These are phyloP conservation scores for Lichtheimia corymbifera DNA, from an alignment of 371 early-diverging fungal genomes.

Conservation along the genomic window DNA sequence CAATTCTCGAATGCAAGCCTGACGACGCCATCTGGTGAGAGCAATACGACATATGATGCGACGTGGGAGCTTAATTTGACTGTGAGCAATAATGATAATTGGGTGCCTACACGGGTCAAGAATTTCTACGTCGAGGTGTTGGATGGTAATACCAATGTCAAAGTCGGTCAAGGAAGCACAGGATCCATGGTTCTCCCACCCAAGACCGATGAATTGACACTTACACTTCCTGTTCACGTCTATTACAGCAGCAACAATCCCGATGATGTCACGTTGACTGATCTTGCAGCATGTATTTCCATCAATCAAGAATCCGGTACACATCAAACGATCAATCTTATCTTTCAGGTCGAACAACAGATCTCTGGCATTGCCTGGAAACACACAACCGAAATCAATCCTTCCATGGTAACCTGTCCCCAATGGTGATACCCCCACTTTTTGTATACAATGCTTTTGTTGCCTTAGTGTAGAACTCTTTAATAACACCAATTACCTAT, in stretches of 20 bases:
- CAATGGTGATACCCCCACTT: background rate
- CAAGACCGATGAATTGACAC: background rate
- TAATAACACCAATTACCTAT: too few species aligned
- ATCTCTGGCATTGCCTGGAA: conserved; percentile 35
- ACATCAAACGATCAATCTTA: conserved; percentile 16
- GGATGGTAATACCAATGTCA: conserved; percentile 13
- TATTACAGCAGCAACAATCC: conserved; percentile 9
- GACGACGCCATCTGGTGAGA: background rate
- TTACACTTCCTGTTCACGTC: conserved; percentile 17
- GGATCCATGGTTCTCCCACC: conserved; percentile 17
- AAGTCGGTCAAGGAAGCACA: conserved; percentile 20
- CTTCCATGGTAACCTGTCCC: conserved; percentile 29
- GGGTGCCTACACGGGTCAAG: conserved; percentile 27
- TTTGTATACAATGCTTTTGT: too few species aligned
- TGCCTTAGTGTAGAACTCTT: too few species aligned
- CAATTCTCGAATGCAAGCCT: background rate
- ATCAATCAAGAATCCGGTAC: background rate
- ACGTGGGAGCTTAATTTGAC: conserved; percentile 25
- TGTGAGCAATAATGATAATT: conserved; percentile 25
- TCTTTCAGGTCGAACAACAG: conserved; percentile 25
- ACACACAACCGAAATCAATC: conserved; percentile 15
- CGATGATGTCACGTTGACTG: conserved; percentile 8
- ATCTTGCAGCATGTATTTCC: background rate
- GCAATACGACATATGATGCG: background rate
- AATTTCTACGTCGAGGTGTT: conserved; percentile 11